Conservation (phyloP, 805 yeast genomes). For the Yarrowia keelungensis region DNA sequence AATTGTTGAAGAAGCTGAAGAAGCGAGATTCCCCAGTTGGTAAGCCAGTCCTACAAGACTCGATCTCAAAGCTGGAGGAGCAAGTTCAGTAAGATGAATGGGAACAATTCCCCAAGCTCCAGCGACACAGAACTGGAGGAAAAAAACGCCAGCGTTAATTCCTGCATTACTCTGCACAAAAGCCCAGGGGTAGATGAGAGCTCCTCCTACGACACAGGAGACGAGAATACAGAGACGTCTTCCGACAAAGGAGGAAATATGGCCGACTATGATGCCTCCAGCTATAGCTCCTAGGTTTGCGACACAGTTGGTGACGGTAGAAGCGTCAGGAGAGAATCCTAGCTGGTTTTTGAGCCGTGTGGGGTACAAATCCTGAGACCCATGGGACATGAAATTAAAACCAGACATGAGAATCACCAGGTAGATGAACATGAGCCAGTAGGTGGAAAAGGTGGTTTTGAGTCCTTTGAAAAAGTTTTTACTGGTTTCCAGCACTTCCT, state of each 20-base stretch:
- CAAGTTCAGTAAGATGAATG: conserved; percentile 2
- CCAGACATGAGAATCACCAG: conserved; percentile 69
- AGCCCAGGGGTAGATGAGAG: conserved; percentile 20
- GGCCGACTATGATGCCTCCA: neutral
- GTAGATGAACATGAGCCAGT: conserved; percentile 69
- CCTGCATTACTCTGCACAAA: neutral
- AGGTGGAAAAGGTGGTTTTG: conserved; percentile 43
- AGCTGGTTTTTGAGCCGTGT: conserved; percentile 11
- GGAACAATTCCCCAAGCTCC: conserved; percentile 12
- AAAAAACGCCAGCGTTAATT: conserved; percentile 3
- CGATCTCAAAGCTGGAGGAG: conserved; percentile 11
- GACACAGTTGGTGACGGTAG: conserved; percentile 6
- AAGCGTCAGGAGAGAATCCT: neutral
- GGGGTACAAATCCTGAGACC: conserved; percentile 64
- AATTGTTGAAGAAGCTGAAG: neutral
- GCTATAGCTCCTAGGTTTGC: conserved; percentile 4
- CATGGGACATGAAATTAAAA: conserved; percentile 75
- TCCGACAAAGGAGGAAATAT: neutral
- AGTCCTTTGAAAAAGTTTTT: neutral
- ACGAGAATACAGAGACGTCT: neutral
- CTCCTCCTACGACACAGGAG: conserved; percentile 11
- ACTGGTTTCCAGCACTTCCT: neutral
- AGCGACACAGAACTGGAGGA: conserved; percentile 1
- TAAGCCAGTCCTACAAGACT: neutral
- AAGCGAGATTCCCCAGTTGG: neutral